Evolutionary conservation across 345 rosid genomes (phyloP).

Genomic region (Salix brachista): DNA sequence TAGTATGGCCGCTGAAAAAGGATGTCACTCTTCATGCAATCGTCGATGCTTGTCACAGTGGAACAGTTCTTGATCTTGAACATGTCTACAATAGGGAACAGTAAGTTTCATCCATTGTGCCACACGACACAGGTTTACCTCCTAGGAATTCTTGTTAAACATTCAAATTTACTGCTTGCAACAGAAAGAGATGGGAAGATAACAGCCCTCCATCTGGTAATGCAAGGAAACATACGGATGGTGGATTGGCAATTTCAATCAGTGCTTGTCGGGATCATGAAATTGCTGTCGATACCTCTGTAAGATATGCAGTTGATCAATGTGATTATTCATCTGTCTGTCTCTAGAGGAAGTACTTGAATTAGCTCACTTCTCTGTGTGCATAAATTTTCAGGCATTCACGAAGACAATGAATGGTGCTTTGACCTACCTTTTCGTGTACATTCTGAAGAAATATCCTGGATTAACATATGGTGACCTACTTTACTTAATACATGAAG

Average conservation of each 20-base stretch:
- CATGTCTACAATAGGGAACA: conserved; percentile 24
- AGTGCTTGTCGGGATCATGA: conserved; percentile 16
- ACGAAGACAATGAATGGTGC: conserved; percentile 15
- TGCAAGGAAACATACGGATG: conserved; percentile 17
- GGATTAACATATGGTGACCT: conserved; percentile 7
- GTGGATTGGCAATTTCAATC: conserved; percentile 26
- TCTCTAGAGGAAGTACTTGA: too few species aligned
- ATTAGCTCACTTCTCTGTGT: too few species aligned
- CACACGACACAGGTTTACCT: too few species aligned
- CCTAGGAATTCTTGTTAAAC: too few species aligned
- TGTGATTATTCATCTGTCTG: neutral
- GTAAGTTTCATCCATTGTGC: conserved; percentile 22
- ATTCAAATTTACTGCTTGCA: neutral
- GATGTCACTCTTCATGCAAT: conserved; percentile 61
- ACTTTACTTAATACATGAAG: conserved; percentile 10
- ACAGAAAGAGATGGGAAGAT: conserved; percentile 33
- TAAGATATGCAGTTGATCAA: neutral
- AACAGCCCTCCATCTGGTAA: conserved; percentile 26
- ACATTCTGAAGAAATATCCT: neutral
- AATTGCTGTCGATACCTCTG: conserved; percentile 17
- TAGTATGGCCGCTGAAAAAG: conserved; percentile 40
- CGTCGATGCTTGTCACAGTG: conserved; percentile 70
- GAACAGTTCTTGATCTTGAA: conserved; percentile 58
- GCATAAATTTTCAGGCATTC: conserved; percentile 10
- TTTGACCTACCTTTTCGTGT: conserved; percentile 13